Base-by-base conservation (phyloP, 192 early-diverging fungal genomes). In the Tieghemiomyces parasiticus region DNA sequence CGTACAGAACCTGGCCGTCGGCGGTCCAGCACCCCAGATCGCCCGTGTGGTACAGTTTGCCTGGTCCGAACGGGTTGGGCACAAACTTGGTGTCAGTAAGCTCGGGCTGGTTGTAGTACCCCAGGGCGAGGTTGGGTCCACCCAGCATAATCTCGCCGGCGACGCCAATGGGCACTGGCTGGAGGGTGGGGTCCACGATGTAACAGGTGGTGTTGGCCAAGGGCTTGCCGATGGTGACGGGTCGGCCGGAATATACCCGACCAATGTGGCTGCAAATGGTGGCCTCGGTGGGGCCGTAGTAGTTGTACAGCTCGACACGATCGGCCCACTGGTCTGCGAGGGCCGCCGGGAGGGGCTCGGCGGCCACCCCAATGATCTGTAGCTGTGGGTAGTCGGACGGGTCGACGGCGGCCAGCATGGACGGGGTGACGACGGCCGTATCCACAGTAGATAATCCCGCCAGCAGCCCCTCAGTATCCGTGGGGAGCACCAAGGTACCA, bases 31-130 rank as follows among this genome's bases (percentile, higher is more conserved):
- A 22, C 0, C 38, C 67, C 8, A 69, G 46, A 30, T 73, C 71
- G 14, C 71, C 71, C n/a, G 71, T 58, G 34, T 45, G 66, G 60
- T 69, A 73, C 58, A 73, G 63, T 4, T 64, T 25, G 22, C 33
- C 63, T 3, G 16, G 22, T 19, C 32, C 46, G 34, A 74, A 74
- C 8, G 70, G 70, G 52, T 71, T 68, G 16, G 59, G 64, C 34
- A 74, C 35, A 34, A 74, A 74, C 24, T 48, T 44, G 53, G 63
- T 47, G 0, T 49, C 42, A 3, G 61, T 72, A 25, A 74, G 45
- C 4, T 71, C 70, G 26, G 63, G 63, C 10, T 47, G 35, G 32
- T 68, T 68, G 4, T 71, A 48, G 32, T 74, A 74, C 1, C 70
- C 70, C 19, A 53, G 45, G 16, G 69, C 72, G 19, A 74, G 63